phyloP scores from a whole-genome alignment of 2,329 filamentous ascomycete genomes.

The Penicillium sp. region DNA sequence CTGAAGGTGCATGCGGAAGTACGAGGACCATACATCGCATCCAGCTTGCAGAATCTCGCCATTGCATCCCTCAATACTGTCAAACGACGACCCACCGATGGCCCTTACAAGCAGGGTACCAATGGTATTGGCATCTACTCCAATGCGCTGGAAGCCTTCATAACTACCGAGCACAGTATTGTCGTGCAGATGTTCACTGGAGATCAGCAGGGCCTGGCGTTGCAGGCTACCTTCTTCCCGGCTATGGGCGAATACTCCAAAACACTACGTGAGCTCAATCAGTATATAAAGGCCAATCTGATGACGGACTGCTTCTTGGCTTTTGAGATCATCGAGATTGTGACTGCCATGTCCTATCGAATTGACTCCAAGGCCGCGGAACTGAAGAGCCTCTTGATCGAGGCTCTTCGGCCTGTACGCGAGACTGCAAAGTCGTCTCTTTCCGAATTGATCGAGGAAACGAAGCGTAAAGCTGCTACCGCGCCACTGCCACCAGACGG shows the following conservation, averaged over 20 bases:
- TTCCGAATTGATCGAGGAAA: conserved; percentile 78
- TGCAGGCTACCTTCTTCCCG: conserved; percentile 73
- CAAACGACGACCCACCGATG: conserved; percentile 71
- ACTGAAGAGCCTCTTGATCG: conserved; percentile 76
- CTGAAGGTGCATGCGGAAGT: conserved; percentile 81
- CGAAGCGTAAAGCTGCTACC: conserved; percentile 63
- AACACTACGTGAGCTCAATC: conserved; percentile 83
- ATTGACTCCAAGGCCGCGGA: conserved; percentile 82
- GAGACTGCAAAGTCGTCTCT: conserved; percentile 89
- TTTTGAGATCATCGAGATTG: conserved; percentile 91
- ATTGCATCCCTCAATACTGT: conserved; percentile 80
- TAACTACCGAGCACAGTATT: conserved; percentile 84
- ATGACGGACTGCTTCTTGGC: conserved; percentile 90
- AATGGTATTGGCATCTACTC: conserved; percentile 91
- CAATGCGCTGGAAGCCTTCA: conserved; percentile 80
- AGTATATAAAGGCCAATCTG: conserved; percentile 81
- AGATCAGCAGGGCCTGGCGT: conserved; percentile 77
- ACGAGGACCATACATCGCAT: conserved; percentile 79
- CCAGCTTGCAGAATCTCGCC: conserved; percentile 79
- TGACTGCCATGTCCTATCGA: conserved; percentile 73
- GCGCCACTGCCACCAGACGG: conserved; percentile 76
- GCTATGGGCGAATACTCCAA: conserved; percentile 78
- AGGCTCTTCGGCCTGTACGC: conserved; percentile 81
- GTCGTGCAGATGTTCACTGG: conserved; percentile 81
- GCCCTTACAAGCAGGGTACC: conserved; percentile 80